phyloP scores from a whole-genome alignment of 495 filamentous ascomycete genomes.

The Thermothielavioides terrestris region DNA sequence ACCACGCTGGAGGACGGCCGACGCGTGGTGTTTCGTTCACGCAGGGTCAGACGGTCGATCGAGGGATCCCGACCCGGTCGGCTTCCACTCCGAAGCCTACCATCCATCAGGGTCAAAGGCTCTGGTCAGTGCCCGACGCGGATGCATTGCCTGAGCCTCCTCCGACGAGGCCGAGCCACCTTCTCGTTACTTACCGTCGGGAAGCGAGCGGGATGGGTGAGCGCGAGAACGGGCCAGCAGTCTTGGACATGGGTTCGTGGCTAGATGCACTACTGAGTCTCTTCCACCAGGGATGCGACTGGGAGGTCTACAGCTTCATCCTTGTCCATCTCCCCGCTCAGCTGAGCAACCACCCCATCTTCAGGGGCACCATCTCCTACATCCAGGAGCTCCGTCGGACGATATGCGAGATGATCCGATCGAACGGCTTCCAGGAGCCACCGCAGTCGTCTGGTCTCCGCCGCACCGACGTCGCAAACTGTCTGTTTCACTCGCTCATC shows the following conservation, averaged over 20 bases:
- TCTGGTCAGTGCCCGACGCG: slow-evolving; percentile 46
- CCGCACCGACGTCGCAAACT: slow-evolving; percentile 79
- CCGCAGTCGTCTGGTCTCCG: slow-evolving; percentile 66
- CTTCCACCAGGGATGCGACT: slow-evolving; percentile 70
- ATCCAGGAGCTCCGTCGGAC: slow-evolving; percentile 67
- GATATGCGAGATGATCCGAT: slow-evolving; percentile 73
- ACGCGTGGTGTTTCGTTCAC: slow-evolving; percentile 40
- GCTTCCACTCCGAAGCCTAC: slow-evolving; percentile 30
- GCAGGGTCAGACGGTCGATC: slow-evolving; percentile 34
- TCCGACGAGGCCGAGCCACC: slow-evolving; percentile 33
- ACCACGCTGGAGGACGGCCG: slow-evolving; percentile 28
- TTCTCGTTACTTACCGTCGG: slow-evolving; percentile 28
- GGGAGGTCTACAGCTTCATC: slow-evolving; percentile 91
- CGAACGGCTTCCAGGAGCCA: slow-evolving; percentile 64
- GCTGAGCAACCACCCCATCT: slow-evolving; percentile 81
- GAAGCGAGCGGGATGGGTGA: slow-evolving; percentile 6
- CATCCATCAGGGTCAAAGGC: slow-evolving; percentile 31
- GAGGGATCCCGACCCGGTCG: slow-evolving; percentile 25
- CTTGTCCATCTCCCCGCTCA: slow-evolving; percentile 81
- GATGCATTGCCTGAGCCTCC: slow-evolving; percentile 42
- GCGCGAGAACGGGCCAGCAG: slow-evolving; percentile 14
- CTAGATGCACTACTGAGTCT: slow-evolving; percentile 65
- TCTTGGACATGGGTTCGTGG: slow-evolving; percentile 64
- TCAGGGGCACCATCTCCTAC: slow-evolving; percentile 58
- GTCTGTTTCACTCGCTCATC: slow-evolving; percentile 73